Conservation (phyloP, 495 filamentous ascomycete genomes). For the Tuber melanosporum region DNA sequence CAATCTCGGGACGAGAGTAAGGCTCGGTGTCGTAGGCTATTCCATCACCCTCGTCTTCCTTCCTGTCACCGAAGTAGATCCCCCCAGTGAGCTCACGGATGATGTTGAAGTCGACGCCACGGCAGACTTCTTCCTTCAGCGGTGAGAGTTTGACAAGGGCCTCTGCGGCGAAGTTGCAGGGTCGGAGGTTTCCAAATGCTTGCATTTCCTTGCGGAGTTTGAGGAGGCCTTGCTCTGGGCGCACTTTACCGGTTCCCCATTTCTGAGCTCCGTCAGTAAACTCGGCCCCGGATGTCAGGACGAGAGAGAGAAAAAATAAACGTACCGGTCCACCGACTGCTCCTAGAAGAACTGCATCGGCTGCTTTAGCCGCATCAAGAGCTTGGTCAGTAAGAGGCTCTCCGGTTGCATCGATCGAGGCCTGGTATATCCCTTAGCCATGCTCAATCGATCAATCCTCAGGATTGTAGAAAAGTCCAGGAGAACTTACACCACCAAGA, state of each 20-base stretch:
- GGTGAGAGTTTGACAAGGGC: slow-evolving; percentile 81
- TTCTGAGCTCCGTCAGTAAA: slow-evolving; percentile 45
- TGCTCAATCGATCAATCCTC: background rate
- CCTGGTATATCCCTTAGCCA: slow-evolving; percentile 45
- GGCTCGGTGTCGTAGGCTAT: slow-evolving; percentile 82
- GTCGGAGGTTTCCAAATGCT: slow-evolving; percentile 94
- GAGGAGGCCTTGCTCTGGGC: slow-evolving; percentile 92
- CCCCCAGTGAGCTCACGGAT: slow-evolving; percentile 91
- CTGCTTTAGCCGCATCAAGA: slow-evolving; percentile 75
- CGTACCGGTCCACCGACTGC: slow-evolving; percentile 87
- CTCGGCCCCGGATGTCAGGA: background rate
- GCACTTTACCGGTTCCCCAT: slow-evolving; percentile 87
- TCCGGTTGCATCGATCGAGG: slow-evolving; percentile 79
- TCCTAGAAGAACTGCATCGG: slow-evolving; percentile 87
- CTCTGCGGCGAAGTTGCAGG: slow-evolving; percentile 92
- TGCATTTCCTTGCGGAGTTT: slow-evolving; percentile 87
- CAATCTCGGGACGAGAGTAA: slow-evolving; percentile 80
- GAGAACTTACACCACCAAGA: slow-evolving; percentile 74
- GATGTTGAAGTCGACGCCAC: slow-evolving; percentile 87
- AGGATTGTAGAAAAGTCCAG: background rate
- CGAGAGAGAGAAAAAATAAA: slow-evolving; percentile 12
- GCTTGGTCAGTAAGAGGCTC: slow-evolving; percentile 76
- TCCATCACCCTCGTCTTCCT: slow-evolving; percentile 74
- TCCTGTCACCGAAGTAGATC: slow-evolving; percentile 94
- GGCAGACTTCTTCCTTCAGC: slow-evolving; percentile 77